Evolutionary conservation across 768 basidiomycete species (phyloP).

Genomic region (Suillus alpinus): DNA sequence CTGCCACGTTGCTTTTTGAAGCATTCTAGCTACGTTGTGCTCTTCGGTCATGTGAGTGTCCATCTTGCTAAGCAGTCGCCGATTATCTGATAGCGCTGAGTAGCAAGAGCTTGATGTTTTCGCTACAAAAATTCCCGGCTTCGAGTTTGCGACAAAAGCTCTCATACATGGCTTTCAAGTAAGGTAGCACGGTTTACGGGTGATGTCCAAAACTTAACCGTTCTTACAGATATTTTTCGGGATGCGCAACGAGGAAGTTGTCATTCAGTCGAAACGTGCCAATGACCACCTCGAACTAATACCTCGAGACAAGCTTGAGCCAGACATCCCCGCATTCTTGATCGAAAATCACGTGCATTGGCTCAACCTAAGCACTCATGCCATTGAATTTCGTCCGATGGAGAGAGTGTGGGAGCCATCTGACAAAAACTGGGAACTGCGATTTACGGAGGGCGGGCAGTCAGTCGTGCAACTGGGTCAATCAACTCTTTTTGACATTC

Average conservation of each 20-base stretch:
- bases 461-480: background rate
- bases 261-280: constrained; percentile 1
- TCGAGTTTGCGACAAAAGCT: constrained; percentile 31
- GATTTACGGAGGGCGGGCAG: background rate
- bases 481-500: constrained; percentile 14
- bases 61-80: background rate
- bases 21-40: constrained; percentile 31
- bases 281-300: constrained; percentile 12
- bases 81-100: background rate
- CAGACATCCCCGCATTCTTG: constrained; percentile 17
- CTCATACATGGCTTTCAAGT: constrained; percentile 24
- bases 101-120: constrained; percentile 31
- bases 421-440: constrained; percentile 14
- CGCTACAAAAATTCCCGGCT: constrained; percentile 31
- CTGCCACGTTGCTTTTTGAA: constrained; percentile 33
- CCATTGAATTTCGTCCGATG: constrained; percentile 19
- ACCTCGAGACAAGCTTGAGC: constrained; percentile 10
- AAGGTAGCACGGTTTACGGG: background rate
- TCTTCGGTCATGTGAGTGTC: constrained; percentile 36
- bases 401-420: constrained; percentile 13
- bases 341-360: constrained; percentile 20
- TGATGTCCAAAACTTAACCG: background rate
- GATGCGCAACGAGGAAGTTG: background rate
- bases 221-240: background rate
- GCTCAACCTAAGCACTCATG: constrained; percentile 12